Conservation (phyloP, 2,329 filamentous ascomycete genomes). For the Microcyclosporella mali region DNA sequence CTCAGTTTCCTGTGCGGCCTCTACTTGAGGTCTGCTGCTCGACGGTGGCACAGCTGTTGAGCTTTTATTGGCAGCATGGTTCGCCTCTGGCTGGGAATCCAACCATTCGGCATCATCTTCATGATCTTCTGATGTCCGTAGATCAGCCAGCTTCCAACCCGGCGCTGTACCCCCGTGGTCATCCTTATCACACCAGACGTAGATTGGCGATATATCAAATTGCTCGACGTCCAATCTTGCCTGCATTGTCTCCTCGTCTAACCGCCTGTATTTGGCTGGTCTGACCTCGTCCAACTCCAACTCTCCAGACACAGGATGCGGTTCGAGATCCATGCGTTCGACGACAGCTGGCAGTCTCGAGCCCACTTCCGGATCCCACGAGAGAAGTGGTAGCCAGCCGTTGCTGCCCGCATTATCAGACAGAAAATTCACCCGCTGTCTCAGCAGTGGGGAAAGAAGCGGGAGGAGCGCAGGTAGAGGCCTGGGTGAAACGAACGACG, state of each 20-base stretch:
- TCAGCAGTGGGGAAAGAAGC: slow-evolving; percentile 57
- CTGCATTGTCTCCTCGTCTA: slow-evolving; percentile 71
- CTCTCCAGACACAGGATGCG: slow-evolving; percentile 75
- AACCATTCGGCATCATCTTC: slow-evolving; percentile 55
- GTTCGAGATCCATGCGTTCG: slow-evolving; percentile 60
- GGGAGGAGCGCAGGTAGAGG: slow-evolving; percentile 57
- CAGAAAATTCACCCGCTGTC: slow-evolving; percentile 58
- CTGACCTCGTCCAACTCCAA: slow-evolving; percentile 67
- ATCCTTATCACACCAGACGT: slow-evolving; percentile 65
- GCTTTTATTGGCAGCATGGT: slow-evolving; percentile 36
- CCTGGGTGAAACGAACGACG: slow-evolving; percentile 52
- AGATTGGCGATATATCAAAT: slow-evolving; percentile 57
- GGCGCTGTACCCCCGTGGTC: slow-evolving; percentile 49
- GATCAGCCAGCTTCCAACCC: slow-evolving; percentile 68
- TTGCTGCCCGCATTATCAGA: slow-evolving; percentile 43
- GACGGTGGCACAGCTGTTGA: slow-evolving; percentile 6
- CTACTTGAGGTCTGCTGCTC: slow-evolving; percentile 13
- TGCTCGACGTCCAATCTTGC: slow-evolving; percentile 57
- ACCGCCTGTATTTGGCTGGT: slow-evolving; percentile 56
- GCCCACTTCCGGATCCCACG: slow-evolving; percentile 57
- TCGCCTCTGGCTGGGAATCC: slow-evolving; percentile 54
- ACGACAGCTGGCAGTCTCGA: slow-evolving; percentile 57
- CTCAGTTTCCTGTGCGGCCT: slow-evolving; percentile 54
- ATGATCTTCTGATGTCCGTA: slow-evolving; percentile 52
- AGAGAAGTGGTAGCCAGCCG: slow-evolving; percentile 64